A percentile compares a stretch with the other conserved stretches of the same genome.
phyloP scores from a whole-genome alignment of 768 basidiomycete species.

The Naganishia vaughanmartiniae region DNA sequence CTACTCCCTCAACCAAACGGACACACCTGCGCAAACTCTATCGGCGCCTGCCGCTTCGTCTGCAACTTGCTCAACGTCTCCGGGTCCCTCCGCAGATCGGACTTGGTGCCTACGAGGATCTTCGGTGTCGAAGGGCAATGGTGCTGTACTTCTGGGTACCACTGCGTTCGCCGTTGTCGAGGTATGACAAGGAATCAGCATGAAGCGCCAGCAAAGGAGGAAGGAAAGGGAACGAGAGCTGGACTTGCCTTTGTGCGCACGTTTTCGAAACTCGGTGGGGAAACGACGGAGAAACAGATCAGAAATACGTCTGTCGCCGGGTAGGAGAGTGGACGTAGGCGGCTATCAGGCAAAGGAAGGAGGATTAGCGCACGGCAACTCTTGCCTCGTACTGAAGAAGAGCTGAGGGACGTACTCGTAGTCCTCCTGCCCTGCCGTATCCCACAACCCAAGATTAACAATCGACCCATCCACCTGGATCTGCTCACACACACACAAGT shows the following conservation, averaged over 20 bases:
- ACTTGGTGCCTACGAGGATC: slow-evolving; percentile 92
- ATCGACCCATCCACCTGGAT: slow-evolving; percentile 95
- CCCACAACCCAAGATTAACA: slow-evolving; percentile 76
- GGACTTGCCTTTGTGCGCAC: slow-evolving; percentile 87
- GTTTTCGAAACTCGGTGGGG: slow-evolving; percentile 97
- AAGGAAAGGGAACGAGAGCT: neutral
- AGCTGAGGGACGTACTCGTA: slow-evolving; percentile 48
- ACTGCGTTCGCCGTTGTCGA: slow-evolving; percentile 56
- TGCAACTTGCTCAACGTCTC: slow-evolving; percentile 86
- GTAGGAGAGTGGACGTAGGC: slow-evolving; percentile 94
- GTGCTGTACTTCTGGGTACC: slow-evolving; percentile 76
- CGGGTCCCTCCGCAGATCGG: slow-evolving; percentile 94
- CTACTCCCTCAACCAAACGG: slow-evolving; percentile 55
- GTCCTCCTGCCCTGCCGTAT: slow-evolving; percentile 52
- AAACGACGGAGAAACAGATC: slow-evolving; percentile 97
- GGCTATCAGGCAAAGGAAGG: slow-evolving; percentile 44
- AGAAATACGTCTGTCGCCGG: slow-evolving; percentile 99
- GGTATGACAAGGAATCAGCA: neutral
- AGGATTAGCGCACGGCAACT: neutral
- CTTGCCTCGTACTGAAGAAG: neutral
- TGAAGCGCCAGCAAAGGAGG: neutral
- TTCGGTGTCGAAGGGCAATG: slow-evolving; percentile 92
- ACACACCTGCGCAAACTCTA: slow-evolving; percentile 65
- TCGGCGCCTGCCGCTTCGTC: slow-evolving; percentile 94
- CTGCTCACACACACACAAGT: slow-evolving; percentile 54